phyloP scores from a whole-genome alignment of 306 rosid species.

The Fragaria vesca region DNA sequence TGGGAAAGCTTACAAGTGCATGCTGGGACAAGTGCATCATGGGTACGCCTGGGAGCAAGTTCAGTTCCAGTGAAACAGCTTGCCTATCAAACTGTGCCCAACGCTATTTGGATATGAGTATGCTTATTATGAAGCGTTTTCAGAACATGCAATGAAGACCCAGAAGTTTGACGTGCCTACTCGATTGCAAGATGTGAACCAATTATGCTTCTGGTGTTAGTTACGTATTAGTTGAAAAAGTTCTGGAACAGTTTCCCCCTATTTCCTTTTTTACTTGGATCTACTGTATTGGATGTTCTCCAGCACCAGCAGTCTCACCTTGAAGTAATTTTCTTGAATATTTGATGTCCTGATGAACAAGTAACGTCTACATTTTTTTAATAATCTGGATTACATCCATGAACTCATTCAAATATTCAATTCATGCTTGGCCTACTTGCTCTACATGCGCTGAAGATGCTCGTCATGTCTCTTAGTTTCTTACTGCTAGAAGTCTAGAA shows the following conservation, averaged over 20 bases:
- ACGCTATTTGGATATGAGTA: conserved; percentile 72
- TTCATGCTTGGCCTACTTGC: neutral
- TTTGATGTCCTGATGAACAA: neutral
- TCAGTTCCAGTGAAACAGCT: conserved; percentile 71
- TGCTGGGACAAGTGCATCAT: conserved; percentile 97
- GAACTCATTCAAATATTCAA: neutral
- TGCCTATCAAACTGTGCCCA: conserved; percentile 84
- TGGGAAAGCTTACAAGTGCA: conserved; percentile 71
- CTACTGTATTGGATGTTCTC: conserved; percentile 18
- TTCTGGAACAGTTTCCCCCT: neutral
- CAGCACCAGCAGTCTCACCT: neutral
- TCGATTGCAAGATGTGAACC: conserved; percentile 9
- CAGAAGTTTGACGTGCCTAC: conserved; percentile 11
- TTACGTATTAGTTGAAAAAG: conserved; percentile 18
- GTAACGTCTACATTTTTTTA: neutral
- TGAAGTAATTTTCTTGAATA: neutral
- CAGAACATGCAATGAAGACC: conserved; percentile 61
- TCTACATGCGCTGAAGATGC: neutral
- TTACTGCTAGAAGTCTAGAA: neutral
- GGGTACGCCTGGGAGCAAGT: conserved; percentile 76
- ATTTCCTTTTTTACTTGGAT: conserved; percentile 2
- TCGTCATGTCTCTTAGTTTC: neutral
- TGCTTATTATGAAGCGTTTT: conserved; percentile 67
- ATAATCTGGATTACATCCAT: neutral
- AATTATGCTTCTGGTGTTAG: conserved; percentile 5